phyloP scores from a whole-genome alignment of 805 yeast genomes.

The Dipodascopsis tothii region DNA sequence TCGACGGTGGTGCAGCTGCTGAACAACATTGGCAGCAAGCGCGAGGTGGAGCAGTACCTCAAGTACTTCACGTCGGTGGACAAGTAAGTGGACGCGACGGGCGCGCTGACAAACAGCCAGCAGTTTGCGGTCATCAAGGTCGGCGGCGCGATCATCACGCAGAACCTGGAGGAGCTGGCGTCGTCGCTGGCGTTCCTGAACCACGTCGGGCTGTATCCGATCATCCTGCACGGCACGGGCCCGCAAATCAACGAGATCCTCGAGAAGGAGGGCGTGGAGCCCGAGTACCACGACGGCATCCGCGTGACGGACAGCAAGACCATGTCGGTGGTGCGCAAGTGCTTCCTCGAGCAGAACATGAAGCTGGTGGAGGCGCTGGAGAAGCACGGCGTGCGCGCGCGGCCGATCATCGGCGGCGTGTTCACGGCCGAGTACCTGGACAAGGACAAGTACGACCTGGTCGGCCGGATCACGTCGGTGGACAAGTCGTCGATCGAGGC shows the following conservation, averaged over 20 bases:
- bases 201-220: conserved; percentile 95
- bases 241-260: conserved; percentile 94
- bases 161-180: conserved; percentile 86
- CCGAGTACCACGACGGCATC: conserved; percentile 92
- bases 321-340: conserved; percentile 91
- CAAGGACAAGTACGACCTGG: conserved; percentile 81
- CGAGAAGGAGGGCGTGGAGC: conserved; percentile 91
- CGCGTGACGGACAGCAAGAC: conserved; percentile 91
- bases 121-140: conserved; percentile 98
- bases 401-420: conserved; percentile 98
- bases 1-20: conserved; percentile 91
- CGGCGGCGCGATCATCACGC: conserved; percentile 98
- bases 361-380: conserved; percentile 93
- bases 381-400: conserved; percentile 92
- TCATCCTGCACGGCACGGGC: conserved; percentile 96
- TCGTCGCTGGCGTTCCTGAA: conserved; percentile 91
- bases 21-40: conserved; percentile 92
- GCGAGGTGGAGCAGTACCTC: conserved; percentile 96
- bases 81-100: conserved; percentile 15
- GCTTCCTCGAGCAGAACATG: conserved; percentile 92
- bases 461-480: conserved; percentile 81
- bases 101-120: no score
- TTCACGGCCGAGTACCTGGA: conserved; percentile 89
- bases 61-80: conserved; percentile 89
- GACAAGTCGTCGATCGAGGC: conserved; percentile 89